Evolutionary conservation across 2,329 filamentous ascomycete species (phyloP), one percentile per base, ranked within the genome.

Genomic region (Monosporascus sp.): DNA sequence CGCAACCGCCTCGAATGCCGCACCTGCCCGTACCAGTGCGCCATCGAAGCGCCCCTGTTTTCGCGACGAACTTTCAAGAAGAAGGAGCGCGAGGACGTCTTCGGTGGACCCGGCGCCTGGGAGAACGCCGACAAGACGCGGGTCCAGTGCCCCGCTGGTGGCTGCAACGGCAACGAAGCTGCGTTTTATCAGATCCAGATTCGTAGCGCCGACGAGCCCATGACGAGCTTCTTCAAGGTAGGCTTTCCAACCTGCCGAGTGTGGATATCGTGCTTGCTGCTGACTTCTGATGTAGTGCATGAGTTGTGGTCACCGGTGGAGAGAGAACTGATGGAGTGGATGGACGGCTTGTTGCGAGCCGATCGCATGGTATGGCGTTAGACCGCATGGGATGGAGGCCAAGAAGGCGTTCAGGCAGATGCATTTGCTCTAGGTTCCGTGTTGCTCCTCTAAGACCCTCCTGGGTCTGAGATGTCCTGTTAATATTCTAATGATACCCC

Each of bases 111-210:
- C 19, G 88, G 88, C 50, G 88, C 89, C 45, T 97, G 91, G 88
- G 89, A 91, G 63, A 96, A 96, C 68, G 91, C 92, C 55, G 88
- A 96, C 68, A 93, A 91, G 79, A 85, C 85, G 31, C 78, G 81
- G 53, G 88, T 88, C 48, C 89, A 94, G 79, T 99, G 94, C 71
- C 85, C 89, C 26, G 85, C 85, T 58, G 85, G 91, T 41, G 80
- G 80, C 53, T 99, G 94, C 77, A 80, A 89, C 66, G 91, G 91
- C 58, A 80, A 84, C 56, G 85, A 91, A 75, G 94, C 94, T 3
- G 95, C 92, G 59, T 97, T 93, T 77, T 96, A 92, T 77, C 91
- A 96, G 78, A 85, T 97, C 63, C 94, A 99, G 80, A 97, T 97
- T 74, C 86, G 94, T 63, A 96, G 91, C 78, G 94, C 94, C 50